Evolutionary conservation across 1,139 yeast genomes (phyloP), one percentile per base, ranked within the genome.

Genomic region (Magnusiomyces ingens): DNA sequence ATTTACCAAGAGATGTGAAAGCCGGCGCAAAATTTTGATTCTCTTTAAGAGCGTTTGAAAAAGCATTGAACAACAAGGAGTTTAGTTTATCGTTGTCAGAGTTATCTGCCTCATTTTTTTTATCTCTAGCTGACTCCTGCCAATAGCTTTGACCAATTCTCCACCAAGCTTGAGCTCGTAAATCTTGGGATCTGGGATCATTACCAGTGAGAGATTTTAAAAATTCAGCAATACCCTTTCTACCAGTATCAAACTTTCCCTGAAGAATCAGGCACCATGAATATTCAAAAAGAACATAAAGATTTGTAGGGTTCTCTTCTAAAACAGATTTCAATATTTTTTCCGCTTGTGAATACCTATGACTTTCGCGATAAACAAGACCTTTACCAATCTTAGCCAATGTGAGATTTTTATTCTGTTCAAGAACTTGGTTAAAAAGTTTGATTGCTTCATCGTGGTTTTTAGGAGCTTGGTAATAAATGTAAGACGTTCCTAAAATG

Each of bases 391-490:
- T 77, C 58, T 79, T 75, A 0, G 96, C 95, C 49, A 76, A 76
- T 2, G 76, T 70, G 60, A 82, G 80, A 1, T 69, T 62, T 0
- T 83, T 81, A 52, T 79, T 79, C 2, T 71, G 71, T 2, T 62
- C 62, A 35, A 88, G 72, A 8, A 90, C 80, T 36, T 75, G 72
- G 51, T 85, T 85, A 67, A 85, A 93, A 29, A 90, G 70, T 49
- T 80, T 80, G 46, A 86, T 67, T 0, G 99, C 98, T 42, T 84
- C 75, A 10, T 79, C 75, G 64, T 81, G 89, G 67, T 91, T 86
- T 67, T 89, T 89, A 4, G 98, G 99, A 0, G 96, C 87, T 65
- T 91, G 96, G 64, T 83, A 79, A 64, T 86, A 85, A 0, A 95
- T 88, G 63, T 89, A 87, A 0, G 86, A 78, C 1, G 84, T 79